Percentiles rank a stretch among this genome's conserved stretches.
These are phyloP conservation scores for Erigeron philadelphicus DNA, from an alignment of 140 eudicot genomes.

Conservation along the genomic window DNA sequence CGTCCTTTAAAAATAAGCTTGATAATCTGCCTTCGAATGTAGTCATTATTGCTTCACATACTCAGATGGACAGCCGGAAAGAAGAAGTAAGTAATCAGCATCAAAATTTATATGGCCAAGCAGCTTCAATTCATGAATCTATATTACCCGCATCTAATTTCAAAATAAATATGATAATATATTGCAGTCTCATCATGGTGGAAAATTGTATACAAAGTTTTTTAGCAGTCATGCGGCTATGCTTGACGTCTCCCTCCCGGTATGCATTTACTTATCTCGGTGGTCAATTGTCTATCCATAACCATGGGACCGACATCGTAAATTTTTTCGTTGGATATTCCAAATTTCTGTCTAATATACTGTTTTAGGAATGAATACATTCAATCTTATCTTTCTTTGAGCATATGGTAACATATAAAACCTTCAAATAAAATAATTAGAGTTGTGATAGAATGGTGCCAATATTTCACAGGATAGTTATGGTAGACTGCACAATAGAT, in stretches of 20 bases:
- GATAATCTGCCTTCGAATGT: slow-evolving; percentile 64
- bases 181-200: slow-evolving; percentile 82
- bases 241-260: slow-evolving; percentile 85
- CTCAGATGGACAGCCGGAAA: slow-evolving; percentile 74
- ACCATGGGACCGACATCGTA: no score
- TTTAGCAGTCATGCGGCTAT: slow-evolving; percentile 66
- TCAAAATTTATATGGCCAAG: neutral
- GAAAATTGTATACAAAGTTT: slow-evolving; percentile 75
- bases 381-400: no score
- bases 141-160: no score
- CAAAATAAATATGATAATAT: neutral
- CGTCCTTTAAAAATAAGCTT: slow-evolving; percentile 62
- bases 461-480: slow-evolving; percentile 43
- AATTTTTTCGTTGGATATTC: no score
- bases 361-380: no score
- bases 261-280: slow-evolving; percentile 26
- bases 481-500: slow-evolving; percentile 75
- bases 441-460: neutral
- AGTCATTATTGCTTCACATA: slow-evolving; percentile 78
- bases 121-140: neutral
- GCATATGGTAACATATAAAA: no score
- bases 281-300: no score
- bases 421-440: neutral
- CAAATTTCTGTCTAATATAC: no score
- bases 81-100: slow-evolving; percentile 52